Percentiles rank a stretch among this genome's conserved stretches.
Evolutionary conservation across 2,329 filamentous ascomycete genomes (phyloP).

Genomic region (Botrytis medusae): DNA sequence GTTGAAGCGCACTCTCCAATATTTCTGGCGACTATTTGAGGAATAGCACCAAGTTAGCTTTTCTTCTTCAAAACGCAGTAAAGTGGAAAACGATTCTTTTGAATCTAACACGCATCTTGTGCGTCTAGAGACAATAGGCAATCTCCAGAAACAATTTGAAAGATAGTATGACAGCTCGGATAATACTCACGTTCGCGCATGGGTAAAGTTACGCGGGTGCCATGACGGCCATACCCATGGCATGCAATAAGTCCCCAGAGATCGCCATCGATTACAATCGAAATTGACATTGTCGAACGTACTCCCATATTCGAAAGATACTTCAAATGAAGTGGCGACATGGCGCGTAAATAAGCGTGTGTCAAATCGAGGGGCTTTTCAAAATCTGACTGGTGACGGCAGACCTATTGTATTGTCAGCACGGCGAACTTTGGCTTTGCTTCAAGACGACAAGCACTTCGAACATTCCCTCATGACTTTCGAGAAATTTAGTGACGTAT

Average conservation of each 20-base stretch:
- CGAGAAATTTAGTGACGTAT: not conserved
- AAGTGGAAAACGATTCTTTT: not conserved
- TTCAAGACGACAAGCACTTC: not conserved
- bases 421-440: not conserved
- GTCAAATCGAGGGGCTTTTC: conserved; percentile 72
- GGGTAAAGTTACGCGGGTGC: conserved; percentile 45
- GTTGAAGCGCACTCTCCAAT: conserved; percentile 53
- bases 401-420: conserved; percentile 52
- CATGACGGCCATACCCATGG: conserved; percentile 72
- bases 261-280: conserved; percentile 80
- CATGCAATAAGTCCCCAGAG: conserved; percentile 88
- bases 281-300: conserved; percentile 90
- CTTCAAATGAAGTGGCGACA: conserved; percentile 87
- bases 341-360: conserved; percentile 75
- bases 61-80: not conserved
- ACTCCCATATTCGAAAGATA: conserved; percentile 88
- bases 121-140: not conserved
- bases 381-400: conserved; percentile 70
- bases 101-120: not conserved
- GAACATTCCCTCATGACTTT: not conserved
- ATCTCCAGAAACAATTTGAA: not conserved
- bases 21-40: conserved; percentile 62
- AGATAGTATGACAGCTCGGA: not conserved
- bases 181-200: conserved; percentile 54
- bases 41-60: not conserved